phyloP scores from a whole-genome alignment of 108 stramenopile species.

The Pseudonitzschia pungens region DNA sequence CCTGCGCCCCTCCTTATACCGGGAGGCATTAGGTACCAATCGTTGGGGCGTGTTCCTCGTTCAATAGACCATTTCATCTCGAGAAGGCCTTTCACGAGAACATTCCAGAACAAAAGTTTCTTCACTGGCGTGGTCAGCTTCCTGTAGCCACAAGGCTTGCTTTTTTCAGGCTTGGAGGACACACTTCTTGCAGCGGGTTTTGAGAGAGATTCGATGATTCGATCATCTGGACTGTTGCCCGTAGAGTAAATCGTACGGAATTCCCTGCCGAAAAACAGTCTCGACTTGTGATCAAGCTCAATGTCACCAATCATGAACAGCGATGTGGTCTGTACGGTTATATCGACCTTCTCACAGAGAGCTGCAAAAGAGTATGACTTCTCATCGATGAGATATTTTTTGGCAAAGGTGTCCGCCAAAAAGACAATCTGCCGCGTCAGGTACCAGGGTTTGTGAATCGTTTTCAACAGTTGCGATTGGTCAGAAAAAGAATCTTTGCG shows the following conservation, averaged over 20 bases:
- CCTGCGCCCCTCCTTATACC: slow-evolving; percentile 41
- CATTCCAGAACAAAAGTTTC: slow-evolving; percentile 18
- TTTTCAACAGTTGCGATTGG: background rate
- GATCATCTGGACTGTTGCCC: background rate
- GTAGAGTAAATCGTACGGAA: background rate
- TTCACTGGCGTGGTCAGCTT: background rate
- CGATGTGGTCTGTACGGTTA: background rate
- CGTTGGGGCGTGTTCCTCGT: slow-evolving; percentile 31
- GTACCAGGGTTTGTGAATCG: slow-evolving; percentile 4
- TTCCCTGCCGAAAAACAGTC: slow-evolving; percentile 12
- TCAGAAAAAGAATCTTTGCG: background rate
- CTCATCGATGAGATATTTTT: background rate
- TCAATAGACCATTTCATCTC: slow-evolving; percentile 10
- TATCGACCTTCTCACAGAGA: slow-evolving; percentile 1
- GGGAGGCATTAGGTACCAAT: slow-evolving; percentile 43
- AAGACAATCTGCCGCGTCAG: slow-evolving; percentile 10
- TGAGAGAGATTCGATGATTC: background rate
- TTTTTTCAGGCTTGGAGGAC: background rate
- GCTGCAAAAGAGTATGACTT: background rate
- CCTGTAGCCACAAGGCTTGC: background rate
- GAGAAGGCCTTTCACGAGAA: background rate
- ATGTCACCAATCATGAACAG: background rate
- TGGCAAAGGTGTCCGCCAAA: slow-evolving; percentile 8
- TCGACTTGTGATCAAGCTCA: background rate
- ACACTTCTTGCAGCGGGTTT: too few relatives aligned